These are phyloP conservation scores for Fistulifera solaris DNA, from an alignment of 108 stramenopile species.

Conservation along the genomic window DNA sequence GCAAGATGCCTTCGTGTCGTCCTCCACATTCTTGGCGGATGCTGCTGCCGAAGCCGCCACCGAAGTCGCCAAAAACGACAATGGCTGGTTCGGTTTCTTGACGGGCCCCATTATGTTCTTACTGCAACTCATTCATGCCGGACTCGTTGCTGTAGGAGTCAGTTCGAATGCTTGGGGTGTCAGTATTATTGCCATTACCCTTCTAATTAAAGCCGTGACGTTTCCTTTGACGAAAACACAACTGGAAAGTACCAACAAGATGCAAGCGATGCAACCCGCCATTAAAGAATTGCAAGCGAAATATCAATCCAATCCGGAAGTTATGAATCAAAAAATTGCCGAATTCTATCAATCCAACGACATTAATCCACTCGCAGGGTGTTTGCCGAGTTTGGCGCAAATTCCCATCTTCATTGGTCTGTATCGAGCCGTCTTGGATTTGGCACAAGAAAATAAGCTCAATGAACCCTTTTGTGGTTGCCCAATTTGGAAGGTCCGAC, in stretches of 20 bases:
- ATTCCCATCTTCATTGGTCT: slow-evolving; percentile 96
- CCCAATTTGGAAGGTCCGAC: slow-evolving; percentile 94
- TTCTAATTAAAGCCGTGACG: slow-evolving; percentile 83
- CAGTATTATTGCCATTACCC: slow-evolving; percentile 86
- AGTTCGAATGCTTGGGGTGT: slow-evolving; percentile 79
- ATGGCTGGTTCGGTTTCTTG: slow-evolving; percentile 89
- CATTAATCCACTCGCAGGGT: slow-evolving; percentile 92
- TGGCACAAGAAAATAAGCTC: slow-evolving; percentile 82
- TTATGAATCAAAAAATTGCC: slow-evolving; percentile 92
- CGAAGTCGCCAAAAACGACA: slow-evolving; percentile 33
- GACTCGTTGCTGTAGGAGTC: slow-evolving; percentile 50
- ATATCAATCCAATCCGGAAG: slow-evolving; percentile 89
- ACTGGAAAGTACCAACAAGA: slow-evolving; percentile 88
- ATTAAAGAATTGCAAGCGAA: slow-evolving; percentile 89
- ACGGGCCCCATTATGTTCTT: slow-evolving; percentile 57
- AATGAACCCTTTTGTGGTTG: slow-evolving; percentile 93
- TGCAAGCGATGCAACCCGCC: slow-evolving; percentile 86
- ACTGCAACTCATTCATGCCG: slow-evolving; percentile 53
- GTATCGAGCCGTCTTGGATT: slow-evolving; percentile 85
- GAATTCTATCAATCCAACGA: slow-evolving; percentile 88
- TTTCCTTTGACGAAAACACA: slow-evolving; percentile 89
- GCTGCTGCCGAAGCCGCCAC: slow-evolving; percentile 21
- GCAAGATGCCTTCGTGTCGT: slow-evolving; percentile 39
- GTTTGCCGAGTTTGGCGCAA: slow-evolving; percentile 86
- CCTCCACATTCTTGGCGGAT: slow-evolving; percentile 37